Evolutionary conservation across 306 rosid genomes (phyloP), one percentile per base, ranked within the genome.

Genomic region (Malus asiatica): DNA sequence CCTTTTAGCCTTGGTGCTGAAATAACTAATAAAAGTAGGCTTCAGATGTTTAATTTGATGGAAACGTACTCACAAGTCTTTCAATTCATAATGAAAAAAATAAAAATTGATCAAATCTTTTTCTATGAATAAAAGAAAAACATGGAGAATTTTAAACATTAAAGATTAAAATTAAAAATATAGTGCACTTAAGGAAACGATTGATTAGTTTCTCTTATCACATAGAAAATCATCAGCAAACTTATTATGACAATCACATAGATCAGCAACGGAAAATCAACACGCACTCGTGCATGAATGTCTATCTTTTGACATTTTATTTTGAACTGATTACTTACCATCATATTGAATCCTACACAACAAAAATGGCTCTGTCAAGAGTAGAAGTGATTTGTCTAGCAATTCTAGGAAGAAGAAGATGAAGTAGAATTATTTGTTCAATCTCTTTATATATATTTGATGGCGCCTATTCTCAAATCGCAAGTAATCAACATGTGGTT

Each of bases 401-500:
- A 22, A 55, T 71, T 7, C 66, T 51, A 52, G 3, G 68, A 32
- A 64, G 23, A 32, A 64, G 46, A 33, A 16, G 42, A 5, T 15
- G 23, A 30, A 30, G 40, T 29, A 30, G n/a, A 63, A 63, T 15
- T 22, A 58, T 58, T 58, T 8, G 25, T 59, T 63, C 2, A 4
- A 14, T 23, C 65, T 1, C 33, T 23, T 59, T 59, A 59, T 62
- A 15, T 29, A 62, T 60, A 13, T 65, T 33, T 65, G 25, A 35
- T 14, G 29, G 3, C 20, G 7, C 35, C 15, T 6, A 33, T 42
- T 73, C 67, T 16, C 20, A 53, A 30, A 25, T 35, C 33, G n/a
- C 73, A 55, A 76, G 80, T 68, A 67, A 66, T 35, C 74, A 66
- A 10, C 80, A 40, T 53, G 67, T 76, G 73, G 6, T 67, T 25